Percentiles rank a stretch among this genome's conserved stretches.
phyloP scores from a whole-genome alignment of 2,329 filamentous ascomycete genomes.

The Cercospora sp. region DNA sequence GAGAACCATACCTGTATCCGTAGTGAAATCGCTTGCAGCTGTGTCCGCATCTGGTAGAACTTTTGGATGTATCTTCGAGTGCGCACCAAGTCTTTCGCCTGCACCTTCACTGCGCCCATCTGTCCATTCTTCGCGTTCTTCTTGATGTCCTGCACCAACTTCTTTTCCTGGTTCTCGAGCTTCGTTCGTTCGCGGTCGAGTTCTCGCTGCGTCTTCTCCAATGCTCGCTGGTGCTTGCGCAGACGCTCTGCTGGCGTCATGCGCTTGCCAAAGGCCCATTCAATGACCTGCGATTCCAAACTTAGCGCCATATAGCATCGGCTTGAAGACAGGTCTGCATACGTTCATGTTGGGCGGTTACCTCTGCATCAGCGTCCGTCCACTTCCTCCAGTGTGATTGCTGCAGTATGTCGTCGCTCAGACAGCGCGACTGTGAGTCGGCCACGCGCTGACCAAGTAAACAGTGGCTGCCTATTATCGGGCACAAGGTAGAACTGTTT shows the following conservation, averaged over 20 bases:
- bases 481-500: not conserved
- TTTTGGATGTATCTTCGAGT: constrained; percentile 96
- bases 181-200: constrained; percentile 93
- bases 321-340: constrained; percentile 28
- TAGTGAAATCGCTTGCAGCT: constrained; percentile 91
- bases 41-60: constrained; percentile 97
- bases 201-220: constrained; percentile 96
- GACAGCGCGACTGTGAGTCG: not conserved
- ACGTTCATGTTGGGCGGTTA: constrained; percentile 57
- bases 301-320: not conserved
- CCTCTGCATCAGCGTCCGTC: not conserved
- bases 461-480: not conserved
- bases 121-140: constrained; percentile 97
- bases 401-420: not conserved
- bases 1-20: constrained; percentile 74
- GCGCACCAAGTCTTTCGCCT: constrained; percentile 93
- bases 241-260: constrained; percentile 93
- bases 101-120: constrained; percentile 97
- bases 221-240: constrained; percentile 90
- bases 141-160: constrained; percentile 92
- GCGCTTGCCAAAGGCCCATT: constrained; percentile 99
- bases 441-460: not conserved
- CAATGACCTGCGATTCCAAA: constrained; percentile 67
- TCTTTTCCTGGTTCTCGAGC: constrained; percentile 98
- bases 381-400: constrained; percentile 2